These are phyloP conservation scores for Citeromyces siamensis DNA, from an alignment of 1,139 yeast genomes.

Conservation along the genomic window DNA sequence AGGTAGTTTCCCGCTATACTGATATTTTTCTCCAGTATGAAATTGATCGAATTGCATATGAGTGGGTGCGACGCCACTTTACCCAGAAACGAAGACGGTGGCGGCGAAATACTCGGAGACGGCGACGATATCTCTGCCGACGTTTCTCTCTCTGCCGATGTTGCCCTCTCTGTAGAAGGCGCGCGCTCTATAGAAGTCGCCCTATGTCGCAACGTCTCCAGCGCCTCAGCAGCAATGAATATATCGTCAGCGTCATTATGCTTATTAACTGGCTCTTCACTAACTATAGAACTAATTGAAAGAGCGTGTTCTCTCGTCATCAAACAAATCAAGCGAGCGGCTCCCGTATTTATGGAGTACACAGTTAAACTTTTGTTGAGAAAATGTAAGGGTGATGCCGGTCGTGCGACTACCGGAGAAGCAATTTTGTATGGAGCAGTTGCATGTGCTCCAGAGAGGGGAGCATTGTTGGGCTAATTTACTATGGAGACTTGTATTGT, in stretches of 20 bases:
- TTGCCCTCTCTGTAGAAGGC: too few species aligned
- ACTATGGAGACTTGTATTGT: too few species aligned
- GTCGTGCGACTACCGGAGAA: conserved; percentile 1
- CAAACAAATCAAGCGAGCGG: neutral
- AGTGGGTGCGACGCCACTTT: conserved; percentile 21
- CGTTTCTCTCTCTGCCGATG: too few species aligned
- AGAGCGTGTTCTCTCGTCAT: neutral
- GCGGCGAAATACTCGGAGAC: neutral
- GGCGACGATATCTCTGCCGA: too few species aligned
- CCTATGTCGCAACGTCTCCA: neutral
- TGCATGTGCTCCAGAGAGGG: neutral
- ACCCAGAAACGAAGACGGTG: conserved; percentile 12
- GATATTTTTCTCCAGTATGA: conserved; percentile 20
- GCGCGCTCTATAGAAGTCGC: too few species aligned
- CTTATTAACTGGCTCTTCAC: neutral
- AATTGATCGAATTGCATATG: conserved; percentile 19
- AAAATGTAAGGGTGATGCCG: conserved; percentile 3
- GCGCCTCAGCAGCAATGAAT: conserved; percentile 1
- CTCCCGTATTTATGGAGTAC: neutral
- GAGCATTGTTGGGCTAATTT: conserved; percentile 3
- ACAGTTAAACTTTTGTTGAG: conserved; percentile 1
- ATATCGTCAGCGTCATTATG: neutral
- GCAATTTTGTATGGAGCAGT: conserved; percentile 1
- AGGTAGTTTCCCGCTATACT: conserved; percentile 14
- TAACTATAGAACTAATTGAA: neutral